A percentile compares a stretch with the other conserved stretches of the same genome.
Conservation (phyloP, 1,139 yeast species). For the Yamadazyma taylorii region DNA sequence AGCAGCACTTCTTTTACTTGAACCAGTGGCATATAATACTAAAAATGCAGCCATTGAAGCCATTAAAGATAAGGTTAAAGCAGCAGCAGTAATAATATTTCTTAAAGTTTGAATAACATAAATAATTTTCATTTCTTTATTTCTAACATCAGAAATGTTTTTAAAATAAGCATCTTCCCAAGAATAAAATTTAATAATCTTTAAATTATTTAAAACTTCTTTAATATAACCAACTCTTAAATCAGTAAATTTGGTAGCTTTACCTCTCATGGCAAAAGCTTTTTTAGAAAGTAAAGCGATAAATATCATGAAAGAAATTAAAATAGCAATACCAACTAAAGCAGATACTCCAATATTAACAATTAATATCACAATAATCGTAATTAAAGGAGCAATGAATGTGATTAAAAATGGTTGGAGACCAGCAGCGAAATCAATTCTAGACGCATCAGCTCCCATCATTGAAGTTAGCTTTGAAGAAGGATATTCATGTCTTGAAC, state of each 20-base stretch:
- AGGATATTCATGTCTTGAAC: constrained; percentile 50
- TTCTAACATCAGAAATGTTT: constrained; percentile 45
- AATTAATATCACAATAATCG: constrained; percentile 22
- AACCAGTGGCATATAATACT: constrained; percentile 58
- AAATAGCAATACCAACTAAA: constrained; percentile 32
- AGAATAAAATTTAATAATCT: constrained; percentile 42
- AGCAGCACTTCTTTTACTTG: constrained; percentile 55
- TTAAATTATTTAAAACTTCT: constrained; percentile 35
- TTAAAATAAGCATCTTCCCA: constrained; percentile 67
- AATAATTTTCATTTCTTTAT: constrained; percentile 48
- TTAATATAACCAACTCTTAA: constrained; percentile 31
- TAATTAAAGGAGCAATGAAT: constrained; percentile 30
- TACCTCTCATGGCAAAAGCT: constrained; percentile 26
- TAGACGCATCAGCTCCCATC: constrained; percentile 37
- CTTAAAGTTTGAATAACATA: constrained; percentile 53
- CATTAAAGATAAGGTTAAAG: constrained; percentile 59
- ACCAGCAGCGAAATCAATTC: constrained; percentile 36
- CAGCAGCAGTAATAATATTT: constrained; percentile 57
- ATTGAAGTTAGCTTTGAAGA: constrained; percentile 64
- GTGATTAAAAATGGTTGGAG: no score
- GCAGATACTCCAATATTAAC: constrained; percentile 29
- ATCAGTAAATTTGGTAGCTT: constrained; percentile 31
- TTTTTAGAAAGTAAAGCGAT: constrained; percentile 24
- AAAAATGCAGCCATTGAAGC: constrained; percentile 75
- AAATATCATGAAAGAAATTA: constrained; percentile 20